A percentile compares a stretch with the other conserved stretches of the same genome.
Evolutionary conservation across 306 rosid species (phyloP).

Genomic region (Casuarina cunninghamiana): DNA sequence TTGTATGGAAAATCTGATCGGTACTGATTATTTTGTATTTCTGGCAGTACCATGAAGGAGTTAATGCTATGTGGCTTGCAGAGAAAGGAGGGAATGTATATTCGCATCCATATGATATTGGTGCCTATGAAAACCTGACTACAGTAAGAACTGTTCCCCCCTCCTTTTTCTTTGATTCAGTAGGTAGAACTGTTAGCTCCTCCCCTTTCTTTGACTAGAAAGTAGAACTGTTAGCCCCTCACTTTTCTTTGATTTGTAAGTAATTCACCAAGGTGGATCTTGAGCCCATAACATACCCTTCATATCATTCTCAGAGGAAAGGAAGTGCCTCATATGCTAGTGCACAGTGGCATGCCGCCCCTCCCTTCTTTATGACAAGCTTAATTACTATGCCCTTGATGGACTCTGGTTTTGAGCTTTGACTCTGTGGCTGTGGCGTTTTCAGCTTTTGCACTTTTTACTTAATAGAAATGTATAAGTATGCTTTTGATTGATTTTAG

Average conservation of each 20-base stretch:
- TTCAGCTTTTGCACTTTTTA: not conserved
- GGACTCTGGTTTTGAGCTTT: not conserved
- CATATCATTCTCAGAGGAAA: not conserved
- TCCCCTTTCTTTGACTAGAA: not conserved
- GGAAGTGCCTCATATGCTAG: not conserved
- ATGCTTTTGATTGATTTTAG: not conserved
- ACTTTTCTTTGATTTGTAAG: not conserved
- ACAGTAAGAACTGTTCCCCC: conserved; percentile 45
- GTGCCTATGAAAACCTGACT: conserved; percentile 83
- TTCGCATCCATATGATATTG: conserved; percentile 91
- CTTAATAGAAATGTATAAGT: not conserved
- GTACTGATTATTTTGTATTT: conserved; percentile 29
- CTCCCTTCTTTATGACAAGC: not conserved
- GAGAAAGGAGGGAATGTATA: conserved; percentile 90
- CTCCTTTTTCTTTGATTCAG: not conserved
- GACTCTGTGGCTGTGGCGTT: not conserved
- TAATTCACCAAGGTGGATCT: not conserved
- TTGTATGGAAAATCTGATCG: conserved; percentile 23
- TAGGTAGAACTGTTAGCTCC: conserved; percentile 13
- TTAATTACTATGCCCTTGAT: not conserved
- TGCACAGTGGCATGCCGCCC: not conserved
- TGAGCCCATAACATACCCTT: not conserved
- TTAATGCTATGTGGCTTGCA: conserved; percentile 95
- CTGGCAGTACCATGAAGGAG: conserved; percentile 89
- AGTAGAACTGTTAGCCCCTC: conserved; percentile 15